Evolutionary conservation across 2,329 filamentous ascomycete species (phyloP).

Genomic region (Colletotrichum sp.): DNA sequence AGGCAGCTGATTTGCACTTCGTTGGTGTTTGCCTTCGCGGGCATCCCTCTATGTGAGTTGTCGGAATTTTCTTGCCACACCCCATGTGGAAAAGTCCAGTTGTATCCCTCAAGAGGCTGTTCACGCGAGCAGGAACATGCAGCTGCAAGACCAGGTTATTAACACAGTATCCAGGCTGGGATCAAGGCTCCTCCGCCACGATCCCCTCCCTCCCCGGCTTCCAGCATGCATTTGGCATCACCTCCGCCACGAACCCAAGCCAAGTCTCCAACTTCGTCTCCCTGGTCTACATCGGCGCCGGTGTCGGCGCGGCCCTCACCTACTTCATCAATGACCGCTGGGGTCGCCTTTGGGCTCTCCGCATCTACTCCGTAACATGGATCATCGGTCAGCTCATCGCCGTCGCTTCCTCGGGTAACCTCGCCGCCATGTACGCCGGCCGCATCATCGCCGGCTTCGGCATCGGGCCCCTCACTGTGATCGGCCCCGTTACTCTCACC

Average conservation of each 20-base stretch:
- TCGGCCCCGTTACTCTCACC: background rate
- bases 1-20: background rate
- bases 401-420: slow-evolving; percentile 24
- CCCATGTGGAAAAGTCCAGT: background rate
- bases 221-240: slow-evolving; percentile 35
- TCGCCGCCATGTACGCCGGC: slow-evolving; percentile 34
- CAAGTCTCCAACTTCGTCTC: slow-evolving; percentile 38
- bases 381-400: slow-evolving; percentile 37
- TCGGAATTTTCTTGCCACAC: fast-evolving
- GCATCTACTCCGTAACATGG: slow-evolving; percentile 39
- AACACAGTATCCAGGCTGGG: background rate
- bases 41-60: background rate
- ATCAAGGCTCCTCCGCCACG: slow-evolving; percentile 16
- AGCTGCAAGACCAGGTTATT: background rate
- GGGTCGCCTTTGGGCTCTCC: slow-evolving; percentile 41
- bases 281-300: slow-evolving; percentile 31
- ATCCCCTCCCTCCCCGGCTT: slow-evolving; percentile 38
- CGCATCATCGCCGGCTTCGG: slow-evolving; percentile 41
- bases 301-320: slow-evolving; percentile 27
- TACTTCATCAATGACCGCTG: slow-evolving; percentile 46
- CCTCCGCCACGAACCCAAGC: slow-evolving; percentile 17
- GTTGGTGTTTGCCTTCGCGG: background rate
- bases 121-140: background rate
- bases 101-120: too few relatives aligned
- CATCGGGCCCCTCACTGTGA: background rate